phyloP scores from a whole-genome alignment of 306 rosid species.

The Cicer pinnatifidum region DNA sequence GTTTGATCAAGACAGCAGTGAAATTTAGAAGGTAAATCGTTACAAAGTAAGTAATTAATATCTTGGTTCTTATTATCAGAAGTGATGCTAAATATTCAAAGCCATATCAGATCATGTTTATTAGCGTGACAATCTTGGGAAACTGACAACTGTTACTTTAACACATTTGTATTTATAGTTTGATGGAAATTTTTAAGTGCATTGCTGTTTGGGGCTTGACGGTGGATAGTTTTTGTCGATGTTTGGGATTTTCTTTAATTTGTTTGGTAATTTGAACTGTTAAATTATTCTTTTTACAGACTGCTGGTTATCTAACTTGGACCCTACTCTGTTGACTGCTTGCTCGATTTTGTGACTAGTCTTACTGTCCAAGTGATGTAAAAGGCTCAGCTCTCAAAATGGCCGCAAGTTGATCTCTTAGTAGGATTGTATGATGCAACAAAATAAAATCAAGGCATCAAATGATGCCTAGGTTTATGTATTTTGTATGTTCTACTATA shows the following conservation, averaged over 20 bases:
- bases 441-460: neutral
- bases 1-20: slow-evolving; percentile 8
- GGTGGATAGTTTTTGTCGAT: slow-evolving; percentile 7
- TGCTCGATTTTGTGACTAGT: slow-evolving; percentile 2
- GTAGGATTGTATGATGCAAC: slow-evolving; percentile 8
- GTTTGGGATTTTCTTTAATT: neutral
- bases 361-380: slow-evolving; percentile 3
- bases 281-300: no score
- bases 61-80: neutral
- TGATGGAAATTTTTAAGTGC: neutral
- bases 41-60: neutral
- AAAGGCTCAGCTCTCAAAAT: slow-evolving; percentile 9
- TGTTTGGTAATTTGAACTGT: slow-evolving; percentile 21
- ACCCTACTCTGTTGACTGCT: neutral
- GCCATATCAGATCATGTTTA: neutral
- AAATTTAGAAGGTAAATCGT: slow-evolving; percentile 21
- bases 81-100: slow-evolving; percentile 14
- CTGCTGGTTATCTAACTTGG: neutral
- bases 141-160: neutral
- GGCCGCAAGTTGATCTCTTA: neutral
- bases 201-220: slow-evolving; percentile 5
- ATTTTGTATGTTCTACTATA: neutral
- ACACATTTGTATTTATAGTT: neutral
- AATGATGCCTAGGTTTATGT: neutral
- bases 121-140: neutral